Conservation (phyloP, 192 early-diverging fungal species). For the Gryganskiella cystojenkinii region DNA sequence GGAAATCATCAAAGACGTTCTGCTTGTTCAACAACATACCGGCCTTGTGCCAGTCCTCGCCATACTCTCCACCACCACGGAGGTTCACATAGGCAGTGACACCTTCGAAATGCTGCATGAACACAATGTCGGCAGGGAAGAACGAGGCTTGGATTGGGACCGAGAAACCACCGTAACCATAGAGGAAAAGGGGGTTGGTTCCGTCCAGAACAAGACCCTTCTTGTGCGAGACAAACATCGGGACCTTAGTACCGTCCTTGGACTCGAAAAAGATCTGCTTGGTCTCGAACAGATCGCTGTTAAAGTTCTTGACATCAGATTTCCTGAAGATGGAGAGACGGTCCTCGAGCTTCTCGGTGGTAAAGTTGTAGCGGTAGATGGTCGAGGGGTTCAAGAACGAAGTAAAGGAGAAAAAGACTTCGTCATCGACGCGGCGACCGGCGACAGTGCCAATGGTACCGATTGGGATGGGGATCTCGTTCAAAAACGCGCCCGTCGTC, state of each 20-base stretch:
- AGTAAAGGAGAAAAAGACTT: slow-evolving; percentile 64
- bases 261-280: slow-evolving; percentile 70
- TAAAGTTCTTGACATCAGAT: slow-evolving; percentile 57
- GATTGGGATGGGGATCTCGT: slow-evolving; percentile 56
- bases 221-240: slow-evolving; percentile 70
- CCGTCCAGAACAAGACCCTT: slow-evolving; percentile 62
- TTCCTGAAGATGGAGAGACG: slow-evolving; percentile 48
- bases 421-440: slow-evolving; percentile 52
- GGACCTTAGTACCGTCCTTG: slow-evolving; percentile 73
- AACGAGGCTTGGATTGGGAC: slow-evolving; percentile 60
- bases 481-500: slow-evolving; percentile 46
- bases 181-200: slow-evolving; percentile 66
- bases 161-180: slow-evolving; percentile 76
- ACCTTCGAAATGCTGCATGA: slow-evolving; percentile 62
- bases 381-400: slow-evolving; percentile 67
- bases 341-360: slow-evolving; percentile 5
- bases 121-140: slow-evolving; percentile 39
- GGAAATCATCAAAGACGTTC: slow-evolving; percentile 83
- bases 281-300: slow-evolving; percentile 60
- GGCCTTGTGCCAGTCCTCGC: slow-evolving; percentile 56
- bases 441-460: slow-evolving; percentile 54
- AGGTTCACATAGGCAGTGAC: slow-evolving; percentile 72
- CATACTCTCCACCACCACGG: slow-evolving; percentile 73
- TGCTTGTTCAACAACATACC: slow-evolving; percentile 71
- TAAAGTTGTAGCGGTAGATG: slow-evolving; percentile 68